These are phyloP conservation scores for Rubroshorea leprosula DNA, from an alignment of 345 rosid species.

Conservation along the genomic window DNA sequence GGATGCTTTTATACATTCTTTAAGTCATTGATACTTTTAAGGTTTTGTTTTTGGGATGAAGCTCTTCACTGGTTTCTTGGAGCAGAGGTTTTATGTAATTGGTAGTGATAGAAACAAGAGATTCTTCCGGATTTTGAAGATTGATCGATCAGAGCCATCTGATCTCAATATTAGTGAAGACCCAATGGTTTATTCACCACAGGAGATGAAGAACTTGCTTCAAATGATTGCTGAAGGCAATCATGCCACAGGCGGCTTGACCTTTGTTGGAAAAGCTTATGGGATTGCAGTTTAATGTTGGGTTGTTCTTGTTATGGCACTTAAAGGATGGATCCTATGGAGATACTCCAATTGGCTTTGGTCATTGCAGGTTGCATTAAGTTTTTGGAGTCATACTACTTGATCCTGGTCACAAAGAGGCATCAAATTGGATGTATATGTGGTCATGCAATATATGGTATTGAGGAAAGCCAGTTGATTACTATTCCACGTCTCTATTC, in stretches of 20 bases:
- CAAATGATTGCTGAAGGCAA: slow-evolving; percentile 93
- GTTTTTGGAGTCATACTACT: slow-evolving; percentile 92
- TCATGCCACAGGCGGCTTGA: slow-evolving; percentile 84
- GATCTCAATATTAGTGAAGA: slow-evolving; percentile 95
- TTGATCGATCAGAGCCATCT: slow-evolving; percentile 92
- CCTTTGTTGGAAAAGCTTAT: slow-evolving; percentile 71
- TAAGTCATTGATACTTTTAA: slow-evolving; percentile 2
- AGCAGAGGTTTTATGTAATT: slow-evolving; percentile 84
- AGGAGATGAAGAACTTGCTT: slow-evolving; percentile 81
- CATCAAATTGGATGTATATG: slow-evolving; percentile 88
- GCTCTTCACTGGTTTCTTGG: not conserved
- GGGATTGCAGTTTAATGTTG: slow-evolving; percentile 78
- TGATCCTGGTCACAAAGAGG: slow-evolving; percentile 78
- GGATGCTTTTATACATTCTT: not conserved
- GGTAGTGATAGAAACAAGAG: slow-evolving; percentile 94
- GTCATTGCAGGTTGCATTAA: slow-evolving; percentile 76
- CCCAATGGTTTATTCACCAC: slow-evolving; percentile 82
- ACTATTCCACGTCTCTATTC: slow-evolving; percentile 90
- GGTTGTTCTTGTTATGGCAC: not conserved
- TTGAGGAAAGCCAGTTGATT: slow-evolving; percentile 84
- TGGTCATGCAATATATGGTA: slow-evolving; percentile 87
- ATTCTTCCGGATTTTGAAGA: slow-evolving; percentile 77
- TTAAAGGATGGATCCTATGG: not conserved
- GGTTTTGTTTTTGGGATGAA: slow-evolving; percentile 12
- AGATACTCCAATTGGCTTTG: not conserved